These are phyloP conservation scores for Thelephora terrestris DNA, from an alignment of 1,284 basidiomycete genomes.

Conservation along the genomic window DNA sequence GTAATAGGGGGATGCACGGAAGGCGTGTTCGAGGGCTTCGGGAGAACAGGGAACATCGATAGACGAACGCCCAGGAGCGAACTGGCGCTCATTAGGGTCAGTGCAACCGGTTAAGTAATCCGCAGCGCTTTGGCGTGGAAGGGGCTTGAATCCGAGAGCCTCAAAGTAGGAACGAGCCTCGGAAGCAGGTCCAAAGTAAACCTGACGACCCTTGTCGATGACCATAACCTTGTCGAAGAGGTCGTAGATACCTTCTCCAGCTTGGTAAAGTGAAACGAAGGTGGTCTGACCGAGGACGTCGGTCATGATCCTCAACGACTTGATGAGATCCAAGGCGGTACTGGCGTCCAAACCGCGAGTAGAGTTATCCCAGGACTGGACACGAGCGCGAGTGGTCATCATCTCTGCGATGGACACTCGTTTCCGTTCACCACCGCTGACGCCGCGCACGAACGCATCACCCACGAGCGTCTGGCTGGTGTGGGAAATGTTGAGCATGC, in stretches of 20 bases:
- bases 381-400: conserved; percentile 68
- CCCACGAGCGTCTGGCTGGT: conserved; percentile 75
- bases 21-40: conserved; percentile 63
- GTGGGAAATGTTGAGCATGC: conserved; percentile 73
- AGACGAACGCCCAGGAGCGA: conserved; percentile 58
- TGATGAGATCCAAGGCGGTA: conserved; percentile 74
- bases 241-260: conserved; percentile 67
- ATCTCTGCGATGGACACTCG: conserved; percentile 85
- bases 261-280: conserved; percentile 80
- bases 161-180: conserved; percentile 76
- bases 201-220: conserved; percentile 74
- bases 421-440: conserved; percentile 81
- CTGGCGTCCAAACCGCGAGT: conserved; percentile 82
- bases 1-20: conserved; percentile 44
- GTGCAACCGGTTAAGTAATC: conserved; percentile 80
- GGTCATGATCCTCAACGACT: conserved; percentile 66
- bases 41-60: conserved; percentile 65
- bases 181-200: conserved; percentile 68
- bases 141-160: conserved; percentile 61
- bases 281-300: conserved; percentile 70
- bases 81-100: conserved; percentile 80
- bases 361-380: conserved; percentile 80
- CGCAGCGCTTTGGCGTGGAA: conserved; percentile 62
- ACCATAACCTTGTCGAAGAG: conserved; percentile 56
- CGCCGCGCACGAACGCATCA: conserved; percentile 75